Percentiles rank a stretch among this genome's conserved stretches.
Evolutionary conservation across 148 eudicot genomes (phyloP).

Genomic region (Hydrangea macrophylla): DNA sequence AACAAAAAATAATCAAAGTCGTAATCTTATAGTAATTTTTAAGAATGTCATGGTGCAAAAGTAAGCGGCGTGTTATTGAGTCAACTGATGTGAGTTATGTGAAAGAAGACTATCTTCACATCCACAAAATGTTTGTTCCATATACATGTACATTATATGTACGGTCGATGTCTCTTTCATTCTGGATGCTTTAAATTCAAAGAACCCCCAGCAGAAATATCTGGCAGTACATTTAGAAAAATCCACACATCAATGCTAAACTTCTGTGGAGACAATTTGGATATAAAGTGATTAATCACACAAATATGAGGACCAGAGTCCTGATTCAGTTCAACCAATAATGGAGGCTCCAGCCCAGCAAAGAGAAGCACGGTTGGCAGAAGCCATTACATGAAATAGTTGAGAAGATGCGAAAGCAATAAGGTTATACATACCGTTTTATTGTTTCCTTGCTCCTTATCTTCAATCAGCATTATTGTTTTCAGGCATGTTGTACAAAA

Average conservation of each 20-base stretch:
- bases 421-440: conserved; percentile 55
- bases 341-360: not conserved
- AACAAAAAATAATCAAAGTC: too few relatives aligned
- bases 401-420: not conserved
- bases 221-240: not conserved
- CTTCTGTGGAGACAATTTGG: not conserved
- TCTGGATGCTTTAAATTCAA: not conserved
- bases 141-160: not conserved
- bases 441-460: conserved; percentile 52
- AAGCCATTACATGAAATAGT: conserved; percentile 7
- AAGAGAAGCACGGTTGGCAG: not conserved
- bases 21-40: too few relatives aligned
- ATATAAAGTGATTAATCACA: not conserved
- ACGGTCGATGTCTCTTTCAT: not conserved
- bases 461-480: conserved; percentile 74
- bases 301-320: not conserved
- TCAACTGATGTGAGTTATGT: too few relatives aligned
- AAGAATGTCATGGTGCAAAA: too few relatives aligned
- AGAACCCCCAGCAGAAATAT: not conserved
- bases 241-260: not conserved
- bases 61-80: too few relatives aligned
- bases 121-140: not conserved
- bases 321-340: conserved; percentile 3
- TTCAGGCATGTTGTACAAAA: conserved; percentile 80
- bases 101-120: not conserved